Conservation (phyloP, 495 filamentous ascomycete species). For the Tuber aestivum region DNA sequence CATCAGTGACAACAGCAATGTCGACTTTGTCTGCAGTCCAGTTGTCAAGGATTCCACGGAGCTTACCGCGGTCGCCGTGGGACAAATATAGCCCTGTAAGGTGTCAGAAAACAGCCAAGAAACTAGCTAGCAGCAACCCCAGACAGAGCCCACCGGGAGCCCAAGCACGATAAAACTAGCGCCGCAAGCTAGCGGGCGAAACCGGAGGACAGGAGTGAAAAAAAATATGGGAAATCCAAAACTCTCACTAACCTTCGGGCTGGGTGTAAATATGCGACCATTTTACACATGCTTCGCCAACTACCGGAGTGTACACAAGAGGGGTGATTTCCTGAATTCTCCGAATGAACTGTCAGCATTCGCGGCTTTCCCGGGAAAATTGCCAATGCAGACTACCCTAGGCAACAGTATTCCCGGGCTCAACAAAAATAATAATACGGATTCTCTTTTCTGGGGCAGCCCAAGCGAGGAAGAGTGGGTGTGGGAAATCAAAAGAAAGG, state of each 20-base stretch:
- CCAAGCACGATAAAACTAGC: constrained; percentile 1
- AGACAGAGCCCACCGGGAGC: neutral
- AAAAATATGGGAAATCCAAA: neutral
- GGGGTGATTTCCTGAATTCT: constrained; percentile 67
- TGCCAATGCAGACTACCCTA: constrained; percentile 6
- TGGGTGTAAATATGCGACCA: constrained; percentile 95
- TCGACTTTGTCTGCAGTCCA: constrained; percentile 72
- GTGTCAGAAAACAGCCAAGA: neutral
- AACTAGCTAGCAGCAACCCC: neutral
- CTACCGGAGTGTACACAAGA: constrained; percentile 93
- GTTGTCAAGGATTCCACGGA: constrained; percentile 65
- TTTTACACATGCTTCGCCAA: constrained; percentile 90
- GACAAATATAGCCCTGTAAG: constrained; percentile 64
- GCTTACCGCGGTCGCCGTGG: constrained; percentile 66
- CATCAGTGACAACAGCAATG: constrained; percentile 95
- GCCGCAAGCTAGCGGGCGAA: constrained; percentile 9
- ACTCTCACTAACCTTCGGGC: constrained; percentile 62
- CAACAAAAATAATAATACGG: neutral
- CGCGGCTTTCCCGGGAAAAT: constrained; percentile 14
- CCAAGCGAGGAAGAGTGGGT: neutral
- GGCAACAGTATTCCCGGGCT: constrained; percentile 2
- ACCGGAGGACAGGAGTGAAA: neutral
- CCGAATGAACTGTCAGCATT: constrained; percentile 22
- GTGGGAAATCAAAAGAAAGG: neutral
- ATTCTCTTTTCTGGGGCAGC: constrained; percentile 5